Base-by-base conservation (phyloP, 768 basidiomycete genomes). In the Boletus fagicola region DNA sequence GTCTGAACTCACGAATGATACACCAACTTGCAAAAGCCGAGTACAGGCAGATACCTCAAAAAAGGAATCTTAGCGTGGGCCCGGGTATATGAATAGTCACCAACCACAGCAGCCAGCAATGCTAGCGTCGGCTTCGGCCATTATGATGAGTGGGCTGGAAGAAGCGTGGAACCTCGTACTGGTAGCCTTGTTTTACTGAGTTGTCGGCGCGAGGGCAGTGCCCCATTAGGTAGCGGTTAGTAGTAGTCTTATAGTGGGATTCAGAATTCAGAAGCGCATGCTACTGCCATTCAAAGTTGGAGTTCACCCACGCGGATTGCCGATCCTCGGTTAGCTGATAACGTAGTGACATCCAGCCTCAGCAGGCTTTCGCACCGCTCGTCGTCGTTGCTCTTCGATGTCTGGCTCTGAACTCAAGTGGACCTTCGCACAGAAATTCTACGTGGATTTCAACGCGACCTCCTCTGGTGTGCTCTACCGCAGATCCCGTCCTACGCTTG, bases 381-480 rank as follows among this genome's bases (percentile, higher is more conserved):
- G 26, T 26, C 26, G 38, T 20, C 47, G 6, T 31, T 33, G 16
- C 20, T 22, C 30, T 38, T 15, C 22, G 5, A 70, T 71, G 68
- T 59, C 63, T 20, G 31, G 51, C 24, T 22, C 59, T 10, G 67
- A 70, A 49, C 31, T 60, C 42, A 65, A 60, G 45, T 72, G 71
- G 71, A 54, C 67, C 3, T 71, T 74, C 35, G 56, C 70, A 28
- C 72, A 72, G 12, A 59, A 64, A n/a, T 72, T 74, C 31, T 62
- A 46, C 8, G 53, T 39, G 5, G 61, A 68, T 40, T 72, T 72
- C 50, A 67, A 62, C 36, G 54, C n/a, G 2, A 48, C 58, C 11
- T 61, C 59, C 38, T 71, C 70, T 45, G 71, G 71, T 72, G 36
- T 55, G 68, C 31, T 36, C 44, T 42, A 6, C 9, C 10, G 16